phyloP scores from a whole-genome alignment of 2,329 filamentous ascomycete genomes.

The Chaetomiaceae sp. region DNA sequence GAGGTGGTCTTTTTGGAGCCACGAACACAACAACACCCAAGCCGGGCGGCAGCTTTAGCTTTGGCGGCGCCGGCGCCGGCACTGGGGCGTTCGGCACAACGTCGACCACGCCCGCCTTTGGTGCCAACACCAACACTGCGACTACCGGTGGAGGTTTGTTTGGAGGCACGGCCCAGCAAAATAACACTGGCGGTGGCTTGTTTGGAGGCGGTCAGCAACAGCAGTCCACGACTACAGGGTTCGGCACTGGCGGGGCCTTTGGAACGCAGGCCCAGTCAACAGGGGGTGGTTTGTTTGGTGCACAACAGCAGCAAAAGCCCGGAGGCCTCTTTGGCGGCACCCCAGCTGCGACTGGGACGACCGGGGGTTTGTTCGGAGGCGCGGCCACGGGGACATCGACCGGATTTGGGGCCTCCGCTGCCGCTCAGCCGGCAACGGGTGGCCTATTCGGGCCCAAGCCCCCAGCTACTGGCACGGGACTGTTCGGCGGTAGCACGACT shows the following conservation, averaged over 20 bases:
- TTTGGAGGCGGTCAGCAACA: slow-evolving; percentile 29
- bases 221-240: slow-evolving; percentile 23
- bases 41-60: slow-evolving; percentile 20
- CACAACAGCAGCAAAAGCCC: slow-evolving; percentile 22
- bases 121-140: slow-evolving; percentile 13
- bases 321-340: slow-evolving; percentile 24
- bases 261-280: slow-evolving; percentile 22
- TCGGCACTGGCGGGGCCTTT: slow-evolving; percentile 23
- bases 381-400: slow-evolving; percentile 28
- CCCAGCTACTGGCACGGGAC: slow-evolving; percentile 35
- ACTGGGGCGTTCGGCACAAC: slow-evolving; percentile 16
- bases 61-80: slow-evolving; percentile 17
- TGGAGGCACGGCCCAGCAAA: slow-evolving; percentile 26
- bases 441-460: slow-evolving; percentile 49
- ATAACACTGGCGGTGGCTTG: slow-evolving; percentile 22
- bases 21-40: slow-evolving; percentile 13
- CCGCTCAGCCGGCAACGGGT: slow-evolving; percentile 24
- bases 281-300: slow-evolving; percentile 27
- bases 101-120: slow-evolving; percentile 16
- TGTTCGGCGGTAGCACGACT: slow-evolving; percentile 43
- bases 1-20: slow-evolving; percentile 33
- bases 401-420: slow-evolving; percentile 22
- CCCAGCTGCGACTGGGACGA: slow-evolving; percentile 17
- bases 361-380: slow-evolving; percentile 27
- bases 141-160: slow-evolving; percentile 33